These are phyloP conservation scores for Coleophoma cylindrospora DNA, from an alignment of 2,329 filamentous ascomycete genomes.

Conservation along the genomic window DNA sequence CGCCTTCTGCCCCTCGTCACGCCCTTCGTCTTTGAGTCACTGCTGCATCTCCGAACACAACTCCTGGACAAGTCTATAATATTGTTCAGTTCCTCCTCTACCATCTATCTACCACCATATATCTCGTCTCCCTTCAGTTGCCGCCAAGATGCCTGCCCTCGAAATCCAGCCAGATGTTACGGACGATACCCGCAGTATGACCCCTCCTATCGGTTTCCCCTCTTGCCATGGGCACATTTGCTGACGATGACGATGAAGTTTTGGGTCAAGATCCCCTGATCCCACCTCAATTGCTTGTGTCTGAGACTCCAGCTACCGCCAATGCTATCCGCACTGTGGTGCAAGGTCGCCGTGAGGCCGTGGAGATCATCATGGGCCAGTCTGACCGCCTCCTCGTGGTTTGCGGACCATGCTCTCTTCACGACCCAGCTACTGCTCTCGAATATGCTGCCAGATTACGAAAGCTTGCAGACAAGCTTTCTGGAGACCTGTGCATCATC, in stretches of 20 bases:
- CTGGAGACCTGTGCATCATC: slow-evolving; percentile 80
- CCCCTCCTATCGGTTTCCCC: slow-evolving; percentile 4
- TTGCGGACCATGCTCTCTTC: slow-evolving; percentile 93
- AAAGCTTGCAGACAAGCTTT: slow-evolving; percentile 71
- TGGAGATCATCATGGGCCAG: slow-evolving; percentile 27
- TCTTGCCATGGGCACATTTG: slow-evolving; percentile 1
- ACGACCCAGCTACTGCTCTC: slow-evolving; percentile 82
- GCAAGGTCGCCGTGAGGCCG: slow-evolving; percentile 60
- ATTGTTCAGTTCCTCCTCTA: background rate
- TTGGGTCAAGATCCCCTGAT: slow-evolving; percentile 92
- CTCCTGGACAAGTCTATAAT: no score
- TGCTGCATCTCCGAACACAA: no score
- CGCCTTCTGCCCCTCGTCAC: no score
- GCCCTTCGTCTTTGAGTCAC: no score
- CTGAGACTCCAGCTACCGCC: slow-evolving; percentile 72
- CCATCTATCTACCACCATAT: background rate
- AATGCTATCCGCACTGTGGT: slow-evolving; percentile 63
- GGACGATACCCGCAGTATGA: slow-evolving; percentile 48
- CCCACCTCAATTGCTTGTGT: slow-evolving; percentile 78
- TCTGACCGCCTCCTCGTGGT: slow-evolving; percentile 85
- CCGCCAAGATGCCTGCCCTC: slow-evolving; percentile 21
- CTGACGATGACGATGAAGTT: slow-evolving; percentile 49
- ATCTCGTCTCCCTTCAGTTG: slow-evolving; percentile 20
- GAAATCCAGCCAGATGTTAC: slow-evolving; percentile 27
- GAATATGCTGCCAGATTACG: slow-evolving; percentile 84